Percentiles rank a stretch among this genome's conserved stretches.
phyloP scores from a whole-genome alignment of 139 green algal species.

The Prasinococcaceae sp. region DNA sequence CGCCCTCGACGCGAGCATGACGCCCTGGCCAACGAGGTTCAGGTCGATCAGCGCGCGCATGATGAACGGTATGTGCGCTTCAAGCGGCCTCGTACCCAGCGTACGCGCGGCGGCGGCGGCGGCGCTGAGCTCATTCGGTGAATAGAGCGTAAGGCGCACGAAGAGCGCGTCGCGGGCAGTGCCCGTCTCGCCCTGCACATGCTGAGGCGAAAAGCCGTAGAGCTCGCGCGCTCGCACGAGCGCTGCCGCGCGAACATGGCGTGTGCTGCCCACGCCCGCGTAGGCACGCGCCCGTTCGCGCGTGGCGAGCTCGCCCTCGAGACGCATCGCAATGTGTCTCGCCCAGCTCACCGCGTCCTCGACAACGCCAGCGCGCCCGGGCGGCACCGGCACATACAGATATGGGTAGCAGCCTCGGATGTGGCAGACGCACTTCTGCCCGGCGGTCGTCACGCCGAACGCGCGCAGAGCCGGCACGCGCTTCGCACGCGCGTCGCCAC shows the following conservation, averaged over 20 bases:
- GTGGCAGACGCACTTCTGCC: conserved; percentile 71
- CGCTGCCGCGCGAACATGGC: neutral
- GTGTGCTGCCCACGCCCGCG: no score
- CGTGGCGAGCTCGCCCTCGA: neutral
- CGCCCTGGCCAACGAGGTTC: conserved; percentile 12
- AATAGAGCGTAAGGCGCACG: neutral
- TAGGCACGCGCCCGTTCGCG: neutral
- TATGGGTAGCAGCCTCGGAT: conserved; percentile 78
- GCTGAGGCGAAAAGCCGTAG: no score
- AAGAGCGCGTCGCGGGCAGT: neutral
- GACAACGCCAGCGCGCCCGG: conserved; percentile 48
- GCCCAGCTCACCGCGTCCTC: no score
- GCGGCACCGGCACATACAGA: conserved; percentile 68
- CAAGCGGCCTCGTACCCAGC: neutral
- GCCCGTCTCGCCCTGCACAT: no score
- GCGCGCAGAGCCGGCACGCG: conserved; percentile 72
- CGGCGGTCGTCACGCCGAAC: conserved; percentile 62
- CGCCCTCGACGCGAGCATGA: neutral
- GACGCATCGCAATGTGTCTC: neutral
- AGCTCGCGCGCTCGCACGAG: neutral
- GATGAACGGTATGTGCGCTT: conserved; percentile 11
- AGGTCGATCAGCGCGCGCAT: conserved; percentile 5
- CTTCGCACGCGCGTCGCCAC: conserved; percentile 22
- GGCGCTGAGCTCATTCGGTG: neutral
- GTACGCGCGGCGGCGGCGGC: neutral